Evolutionary conservation across 2,329 filamentous ascomycete genomes (phyloP).

Genomic region (Lizonia empirigonia): DNA sequence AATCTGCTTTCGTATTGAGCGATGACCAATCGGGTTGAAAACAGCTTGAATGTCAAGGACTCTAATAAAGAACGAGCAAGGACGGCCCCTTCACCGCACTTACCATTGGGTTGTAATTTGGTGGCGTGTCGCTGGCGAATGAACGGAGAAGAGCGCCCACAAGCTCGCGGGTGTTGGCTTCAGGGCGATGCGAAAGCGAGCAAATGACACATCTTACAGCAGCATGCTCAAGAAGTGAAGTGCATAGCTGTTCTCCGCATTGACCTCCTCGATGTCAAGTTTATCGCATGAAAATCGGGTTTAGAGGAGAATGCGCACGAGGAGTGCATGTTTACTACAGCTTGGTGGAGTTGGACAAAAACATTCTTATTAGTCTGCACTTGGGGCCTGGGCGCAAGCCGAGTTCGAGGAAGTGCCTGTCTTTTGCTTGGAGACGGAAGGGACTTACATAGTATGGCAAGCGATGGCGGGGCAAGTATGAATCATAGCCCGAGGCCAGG

Average conservation of each 20-base stretch:
- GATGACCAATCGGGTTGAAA: not conserved
- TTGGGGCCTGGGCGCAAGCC: not conserved
- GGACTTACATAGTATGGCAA: not conserved
- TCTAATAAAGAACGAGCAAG: not conserved
- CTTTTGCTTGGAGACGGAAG: not conserved
- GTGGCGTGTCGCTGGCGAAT: constrained; percentile 11
- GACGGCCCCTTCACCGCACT: too few species aligned
- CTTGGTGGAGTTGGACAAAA: not conserved
- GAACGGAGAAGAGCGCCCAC: not conserved
- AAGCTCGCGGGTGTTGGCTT: constrained; percentile 4
- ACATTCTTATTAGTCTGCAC: not conserved
- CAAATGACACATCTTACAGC: not conserved
- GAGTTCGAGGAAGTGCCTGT: not conserved
- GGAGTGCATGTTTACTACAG: not conserved
- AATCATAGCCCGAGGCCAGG: not conserved
- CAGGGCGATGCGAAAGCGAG: not conserved
- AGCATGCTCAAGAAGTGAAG: not conserved
- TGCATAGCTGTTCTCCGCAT: not conserved
- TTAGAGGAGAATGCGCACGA: not conserved
- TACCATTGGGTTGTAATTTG: not conserved
- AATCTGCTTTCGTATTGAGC: not conserved
- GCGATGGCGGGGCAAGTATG: not conserved
- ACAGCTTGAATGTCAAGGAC: too few species aligned
- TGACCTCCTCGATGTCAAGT: not conserved
- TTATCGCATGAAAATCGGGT: not conserved